Base-by-base conservation (phyloP, 2,329 filamentous ascomycete genomes). In the Penicillium freii region DNA sequence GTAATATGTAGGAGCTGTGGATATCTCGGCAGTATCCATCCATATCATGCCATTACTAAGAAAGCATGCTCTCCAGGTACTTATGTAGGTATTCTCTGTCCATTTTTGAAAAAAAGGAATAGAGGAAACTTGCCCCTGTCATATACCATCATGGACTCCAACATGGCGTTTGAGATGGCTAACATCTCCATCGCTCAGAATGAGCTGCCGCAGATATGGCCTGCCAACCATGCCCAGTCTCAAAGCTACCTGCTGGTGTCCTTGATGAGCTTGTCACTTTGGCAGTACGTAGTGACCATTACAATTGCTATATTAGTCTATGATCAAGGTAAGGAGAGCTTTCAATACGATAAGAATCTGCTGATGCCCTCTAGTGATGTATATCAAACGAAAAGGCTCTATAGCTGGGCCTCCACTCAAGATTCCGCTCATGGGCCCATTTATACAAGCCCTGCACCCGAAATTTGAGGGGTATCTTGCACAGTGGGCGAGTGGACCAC, bases 401-500 rank as follows among this genome's bases (percentile, higher is more conserved):
- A 91, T 91, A 65, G 86, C 80, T 40, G 88, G 88, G 23, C 88
- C 88, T 15, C 59, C 80, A n/a, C 87, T 82, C 78, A 91, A 91
- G 73, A 79, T 86, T 50, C 88, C 88, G 33, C 89, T 91, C 67
- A 89, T 95, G 70, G 92, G 92, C 5, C 92, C 92, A 8, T 96
- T 96, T 73, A 80, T 96, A 54, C 81, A 95, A 71, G 93, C 90
- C 25, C 79, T 96, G 62, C 84, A 95, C 73, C 92, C 92, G 45
- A 90, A 90, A 69, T 96, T 95, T 70, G 86, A 89, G 52, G 83
- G 89, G 65, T 96, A 96, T 76, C 81, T 91, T 69, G 85, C 81
- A 58, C 94, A 96, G 80, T 96, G 92, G 92, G 73, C 81, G 61
- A 94, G 90, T 71, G 92, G 90, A n/a, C 87, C 88, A 48, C 82